Base-by-base conservation (phyloP, 2,329 filamentous ascomycete species). In the Cryoendolithus antarcticus region DNA sequence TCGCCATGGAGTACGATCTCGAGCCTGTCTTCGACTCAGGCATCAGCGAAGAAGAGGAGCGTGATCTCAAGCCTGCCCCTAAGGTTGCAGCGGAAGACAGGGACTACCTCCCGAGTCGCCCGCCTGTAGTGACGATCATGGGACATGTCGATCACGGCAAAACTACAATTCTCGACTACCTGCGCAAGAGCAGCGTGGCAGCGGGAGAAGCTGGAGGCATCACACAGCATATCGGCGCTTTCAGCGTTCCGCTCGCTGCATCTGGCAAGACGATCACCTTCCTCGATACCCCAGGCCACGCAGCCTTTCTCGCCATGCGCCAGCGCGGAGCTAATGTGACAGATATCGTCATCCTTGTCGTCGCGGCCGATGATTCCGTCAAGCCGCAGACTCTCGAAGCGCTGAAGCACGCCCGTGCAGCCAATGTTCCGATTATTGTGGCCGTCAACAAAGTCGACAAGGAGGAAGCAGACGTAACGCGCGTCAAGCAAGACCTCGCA, bases 381-480 rank as follows among this genome's bases (percentile, higher is more conserved):
- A 98, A 91, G 68, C 91, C 91, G 3, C 91, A 98, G 57, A 98
- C 93, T 0, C 69, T 96, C 2, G 91, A 98, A 65, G 91, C 91
- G 4, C 78, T 98, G 56, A 95, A 93, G 61, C 91, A 98, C 58
- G 89, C 91, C 6, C 82, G 80, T 41, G 71, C 75, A 24, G 85
- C 91, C 37, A 81, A 82, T 44, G 91, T 96, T 1, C 89, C 91
- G 4, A 89, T 98, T 36, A 94, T 98, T 42, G 91, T 98, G 37
- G 93, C 93, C n/a, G 89, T 96, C 63, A 98, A 91, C 68, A 98
- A 98, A 63, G 75, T 94, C 37, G 91, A 98, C 64, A 94, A 91
- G 62, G 77, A 82, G 43, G 81, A 84, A 43, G 80, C 83, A 4
- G 76, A 86, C 37, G 65, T 86, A 8, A 82, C 95, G 32, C 74